Percentiles rank a stretch among this genome's conserved stretches.
These are phyloP conservation scores for Saccharomycopsis microspora DNA, from an alignment of 805 yeast genomes.

Conservation along the genomic window DNA sequence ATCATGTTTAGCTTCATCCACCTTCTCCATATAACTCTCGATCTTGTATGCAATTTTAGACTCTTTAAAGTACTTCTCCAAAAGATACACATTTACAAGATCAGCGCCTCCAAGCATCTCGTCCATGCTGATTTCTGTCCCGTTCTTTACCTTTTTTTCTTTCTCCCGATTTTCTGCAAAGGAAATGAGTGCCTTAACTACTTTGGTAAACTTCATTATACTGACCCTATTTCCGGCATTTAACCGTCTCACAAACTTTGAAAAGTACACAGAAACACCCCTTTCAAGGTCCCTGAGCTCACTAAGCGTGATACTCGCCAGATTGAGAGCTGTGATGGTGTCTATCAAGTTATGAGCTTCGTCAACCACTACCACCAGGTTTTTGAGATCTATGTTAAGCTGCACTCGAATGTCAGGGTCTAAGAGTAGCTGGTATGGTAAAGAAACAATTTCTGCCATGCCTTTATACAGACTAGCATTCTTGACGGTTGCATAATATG, in stretches of 20 bases:
- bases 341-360: conserved; percentile 89
- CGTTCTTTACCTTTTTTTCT: conserved; percentile 31
- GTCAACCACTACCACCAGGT: conserved; percentile 69
- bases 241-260: conserved; percentile 51
- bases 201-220: conserved; percentile 47
- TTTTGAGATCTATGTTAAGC: conserved; percentile 45
- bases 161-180: conserved; percentile 28
- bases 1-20: not conserved
- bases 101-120: conserved; percentile 57
- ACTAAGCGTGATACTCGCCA: conserved; percentile 39
- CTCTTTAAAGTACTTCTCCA: conserved; percentile 49
- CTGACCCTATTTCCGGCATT: conserved; percentile 65
- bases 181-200: conserved; percentile 38
- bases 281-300: conserved; percentile 36
- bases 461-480: conserved; percentile 26
- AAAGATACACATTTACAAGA: conserved; percentile 52
- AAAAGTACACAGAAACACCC: conserved; percentile 44
- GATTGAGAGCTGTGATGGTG: conserved; percentile 57
- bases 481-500: conserved; percentile 50
- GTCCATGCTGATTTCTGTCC: conserved; percentile 37
- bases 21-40: conserved; percentile 48
- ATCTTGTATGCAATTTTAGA: conserved; percentile 79
- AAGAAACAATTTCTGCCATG: conserved; percentile 61
- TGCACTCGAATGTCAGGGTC: conserved; percentile 49
- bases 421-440: conserved; percentile 71